These are phyloP conservation scores for Sphaerulina musiva DNA, from an alignment of 2,329 filamentous ascomycete species.

Conservation along the genomic window DNA sequence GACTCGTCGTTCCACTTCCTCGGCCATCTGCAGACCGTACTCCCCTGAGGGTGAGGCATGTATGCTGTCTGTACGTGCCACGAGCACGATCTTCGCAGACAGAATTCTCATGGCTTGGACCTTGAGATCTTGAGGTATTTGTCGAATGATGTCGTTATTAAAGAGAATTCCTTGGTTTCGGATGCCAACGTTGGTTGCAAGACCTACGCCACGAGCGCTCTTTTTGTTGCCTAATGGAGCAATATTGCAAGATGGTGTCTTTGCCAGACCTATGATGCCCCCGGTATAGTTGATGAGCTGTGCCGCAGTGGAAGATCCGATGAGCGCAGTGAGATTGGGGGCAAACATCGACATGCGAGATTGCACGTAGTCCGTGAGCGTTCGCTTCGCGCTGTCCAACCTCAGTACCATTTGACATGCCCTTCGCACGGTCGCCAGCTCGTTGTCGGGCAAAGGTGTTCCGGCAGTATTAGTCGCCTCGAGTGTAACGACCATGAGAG, in stretches of 20 bases:
- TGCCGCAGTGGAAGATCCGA: constrained; percentile 87
- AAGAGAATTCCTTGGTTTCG: constrained; percentile 91
- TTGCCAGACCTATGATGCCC: constrained; percentile 78
- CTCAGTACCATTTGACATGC: constrained; percentile 86
- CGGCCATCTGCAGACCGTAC: constrained; percentile 72
- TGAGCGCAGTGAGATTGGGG: constrained; percentile 82
- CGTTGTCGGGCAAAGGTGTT: constrained; percentile 64
- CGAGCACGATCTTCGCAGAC: constrained; percentile 86
- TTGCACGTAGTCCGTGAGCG: constrained; percentile 87
- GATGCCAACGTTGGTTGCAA: constrained; percentile 87
- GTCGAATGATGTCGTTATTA: constrained; percentile 80
- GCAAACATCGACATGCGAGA: constrained; percentile 96
- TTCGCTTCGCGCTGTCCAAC: constrained; percentile 78
- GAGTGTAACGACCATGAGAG: constrained; percentile 90
- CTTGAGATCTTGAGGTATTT: constrained; percentile 78
- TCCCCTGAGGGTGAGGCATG: constrained; percentile 76
- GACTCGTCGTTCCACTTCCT: constrained; percentile 74
- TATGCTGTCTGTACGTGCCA: constrained; percentile 80
- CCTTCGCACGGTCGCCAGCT: constrained; percentile 65
- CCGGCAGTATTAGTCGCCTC: constrained; percentile 89
- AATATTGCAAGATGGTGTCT: constrained; percentile 89
- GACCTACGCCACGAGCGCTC: constrained; percentile 62
- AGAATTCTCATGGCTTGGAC: constrained; percentile 93
- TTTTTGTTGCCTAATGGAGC: constrained; percentile 87
- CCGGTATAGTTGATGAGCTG: constrained; percentile 94